Evolutionary conservation across 345 rosid species (phyloP).

Genomic region (Citrus trifoliata): DNA sequence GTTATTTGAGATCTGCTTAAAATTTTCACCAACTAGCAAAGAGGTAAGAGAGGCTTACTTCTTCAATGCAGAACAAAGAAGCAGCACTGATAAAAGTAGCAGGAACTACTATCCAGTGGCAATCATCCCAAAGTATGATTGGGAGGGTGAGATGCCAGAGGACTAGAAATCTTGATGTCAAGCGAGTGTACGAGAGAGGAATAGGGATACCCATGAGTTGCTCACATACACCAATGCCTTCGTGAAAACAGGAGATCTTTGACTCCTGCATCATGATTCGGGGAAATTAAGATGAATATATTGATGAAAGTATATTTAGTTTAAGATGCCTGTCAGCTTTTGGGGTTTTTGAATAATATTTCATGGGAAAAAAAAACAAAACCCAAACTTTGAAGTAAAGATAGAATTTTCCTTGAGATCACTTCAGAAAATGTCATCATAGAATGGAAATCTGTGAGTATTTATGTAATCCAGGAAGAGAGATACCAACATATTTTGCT

Average conservation of each 20-base stretch:
- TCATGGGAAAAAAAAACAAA: too few species aligned
- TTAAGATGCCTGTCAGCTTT: background rate
- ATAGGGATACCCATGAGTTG: slow-evolving; percentile 83
- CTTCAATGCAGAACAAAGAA: slow-evolving; percentile 97
- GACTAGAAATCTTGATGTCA: slow-evolving; percentile 93
- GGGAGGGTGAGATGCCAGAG: slow-evolving; percentile 97
- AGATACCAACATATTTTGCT: slow-evolving; percentile 62
- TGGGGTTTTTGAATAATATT: too few species aligned
- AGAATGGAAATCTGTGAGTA: background rate
- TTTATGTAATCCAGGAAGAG: slow-evolving; percentile 9
- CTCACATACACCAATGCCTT: slow-evolving; percentile 88
- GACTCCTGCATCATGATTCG: slow-evolving; percentile 47
- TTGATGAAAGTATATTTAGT: background rate
- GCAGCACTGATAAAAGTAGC: slow-evolving; percentile 96
- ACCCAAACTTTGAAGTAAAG: background rate
- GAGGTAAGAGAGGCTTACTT: slow-evolving; percentile 38
- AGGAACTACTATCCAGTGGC: slow-evolving; percentile 96
- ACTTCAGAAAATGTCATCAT: background rate
- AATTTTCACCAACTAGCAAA: background rate
- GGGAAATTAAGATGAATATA: background rate
- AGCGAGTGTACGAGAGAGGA: slow-evolving; percentile 89
- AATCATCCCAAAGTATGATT: slow-evolving; percentile 94
- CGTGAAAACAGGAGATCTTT: slow-evolving; percentile 67
- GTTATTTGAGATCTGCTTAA: background rate
- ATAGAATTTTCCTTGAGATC: background rate